Evolutionary conservation across 176 grass and related monocot genomes (phyloP).

Genomic region (Secale cereale): DNA sequence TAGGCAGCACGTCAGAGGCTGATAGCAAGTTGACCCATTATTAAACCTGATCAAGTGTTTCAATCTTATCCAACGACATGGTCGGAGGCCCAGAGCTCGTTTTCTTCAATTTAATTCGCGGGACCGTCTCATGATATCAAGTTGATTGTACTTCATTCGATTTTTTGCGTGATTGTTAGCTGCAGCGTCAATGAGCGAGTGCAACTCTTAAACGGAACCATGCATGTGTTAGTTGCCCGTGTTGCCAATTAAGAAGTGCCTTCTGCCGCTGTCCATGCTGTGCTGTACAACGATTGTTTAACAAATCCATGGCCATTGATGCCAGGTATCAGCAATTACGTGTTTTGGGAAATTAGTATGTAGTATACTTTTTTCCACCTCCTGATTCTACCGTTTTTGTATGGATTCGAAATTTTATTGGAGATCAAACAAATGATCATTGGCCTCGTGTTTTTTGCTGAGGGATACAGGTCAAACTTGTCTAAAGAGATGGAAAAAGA

Average conservation of each 20-base stretch:
- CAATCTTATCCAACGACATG: neutral
- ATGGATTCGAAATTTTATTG: neutral
- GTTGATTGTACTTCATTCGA: neutral
- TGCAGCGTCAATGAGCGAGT: neutral
- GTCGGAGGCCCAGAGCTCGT: neutral
- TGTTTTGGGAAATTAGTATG: no score
- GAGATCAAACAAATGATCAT: neutral
- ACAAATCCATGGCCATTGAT: neutral
- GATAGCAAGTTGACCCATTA: neutral
- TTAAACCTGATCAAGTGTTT: neutral
- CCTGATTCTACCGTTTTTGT: neutral
- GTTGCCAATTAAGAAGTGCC: neutral
- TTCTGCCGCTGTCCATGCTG: neutral
- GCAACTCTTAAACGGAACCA: neutral
- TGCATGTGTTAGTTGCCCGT: neutral
- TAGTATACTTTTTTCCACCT: neutral
- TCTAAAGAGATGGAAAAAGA: neutral
- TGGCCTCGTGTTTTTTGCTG: neutral
- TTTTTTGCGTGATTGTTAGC: neutral
- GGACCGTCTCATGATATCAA: neutral
- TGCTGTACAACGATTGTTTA: neutral
- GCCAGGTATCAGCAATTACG: neutral
- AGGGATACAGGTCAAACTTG: conserved; percentile 30
- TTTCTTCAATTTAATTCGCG: neutral
- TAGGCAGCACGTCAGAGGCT: neutral